Evolutionary conservation across 164 flowering plant species (phyloP), one percentile per base, ranked within the genome.

Genomic region (Nelumbo lutea): DNA sequence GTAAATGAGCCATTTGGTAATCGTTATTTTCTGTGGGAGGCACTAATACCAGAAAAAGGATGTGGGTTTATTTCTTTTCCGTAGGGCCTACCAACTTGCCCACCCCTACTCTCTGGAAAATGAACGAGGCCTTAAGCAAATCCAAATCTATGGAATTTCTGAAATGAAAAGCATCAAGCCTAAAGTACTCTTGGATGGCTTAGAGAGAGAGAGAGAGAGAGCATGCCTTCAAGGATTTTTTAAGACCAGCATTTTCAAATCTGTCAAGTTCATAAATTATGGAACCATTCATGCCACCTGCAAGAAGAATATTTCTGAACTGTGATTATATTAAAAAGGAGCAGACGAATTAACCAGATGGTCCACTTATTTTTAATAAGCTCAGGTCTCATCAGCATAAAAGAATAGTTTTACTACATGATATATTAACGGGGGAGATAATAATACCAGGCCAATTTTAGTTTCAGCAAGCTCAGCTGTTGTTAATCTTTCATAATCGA

Each of bases 281-380:
- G 72, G 98, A 91, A 48, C 98, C 98, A 80, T 94, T 94, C 95
- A 94, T 94, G 10, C 98, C 98, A 69, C 97, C 98, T 93, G 85
- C 80, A 76, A 61, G 42, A 48, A 71, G 15, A 46, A 40, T n/a
- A 56, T 10, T 51, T 9, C 42, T 39, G 59, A 38, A 60, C 1
- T 47, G 39, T 50, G 27, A 41, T 40, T 38, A 9, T 8, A 55
- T 13, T 48, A 59, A 69, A 10, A 10, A 64, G 46, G n/a, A 46
- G 6, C 59, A 51, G 9, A 48, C 58, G 13, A 67, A 9, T 44
- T 40, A 7, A 60, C 5, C 3, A 8, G 44, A 60, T 41, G 45
- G 13, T 41, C 9, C 11, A 41, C 42, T 38, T 60, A 60, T 4
- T 60, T 40, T 40, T 13, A 4, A 4, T 40, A 11, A 60, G n/a